Evolutionary conservation across 345 rosid genomes (phyloP).

Genomic region (Eutrema japonicum): DNA sequence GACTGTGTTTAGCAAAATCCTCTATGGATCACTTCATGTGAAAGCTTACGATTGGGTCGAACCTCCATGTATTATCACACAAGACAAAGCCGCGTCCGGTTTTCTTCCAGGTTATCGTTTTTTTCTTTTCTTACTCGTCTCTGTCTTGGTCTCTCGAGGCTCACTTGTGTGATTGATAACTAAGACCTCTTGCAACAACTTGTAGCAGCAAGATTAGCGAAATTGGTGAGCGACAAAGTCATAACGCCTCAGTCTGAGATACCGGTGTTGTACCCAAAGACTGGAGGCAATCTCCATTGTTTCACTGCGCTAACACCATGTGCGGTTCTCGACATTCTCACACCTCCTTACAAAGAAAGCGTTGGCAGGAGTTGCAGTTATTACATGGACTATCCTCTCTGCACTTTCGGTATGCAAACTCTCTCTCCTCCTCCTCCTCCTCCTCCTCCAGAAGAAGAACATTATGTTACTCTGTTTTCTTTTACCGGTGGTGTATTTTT

Average conservation of each 20-base stretch:
- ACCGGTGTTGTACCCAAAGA: constrained; percentile 75
- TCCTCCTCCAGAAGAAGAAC: background rate
- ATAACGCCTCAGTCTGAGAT: constrained; percentile 68
- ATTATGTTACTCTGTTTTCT: background rate
- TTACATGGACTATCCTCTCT: constrained; percentile 77
- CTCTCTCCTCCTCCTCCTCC: background rate
- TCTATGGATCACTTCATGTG: constrained; percentile 90
- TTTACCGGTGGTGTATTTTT: background rate
- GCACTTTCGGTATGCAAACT: constrained; percentile 58
- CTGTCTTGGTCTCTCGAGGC: background rate
- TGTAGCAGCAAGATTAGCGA: constrained; percentile 76
- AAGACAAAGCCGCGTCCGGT: constrained; percentile 53
- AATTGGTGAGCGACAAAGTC: constrained; percentile 63
- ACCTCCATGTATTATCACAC: constrained; percentile 57
- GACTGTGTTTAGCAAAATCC: constrained; percentile 92
- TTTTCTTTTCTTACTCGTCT: constrained; percentile 8
- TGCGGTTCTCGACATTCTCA: constrained; percentile 85
- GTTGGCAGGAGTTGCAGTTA: constrained; percentile 81
- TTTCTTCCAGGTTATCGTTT: constrained; percentile 47
- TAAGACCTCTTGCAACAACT: constrained; percentile 3
- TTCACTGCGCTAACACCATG: constrained; percentile 93
- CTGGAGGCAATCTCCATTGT: constrained; percentile 89
- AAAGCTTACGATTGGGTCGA: constrained; percentile 98
- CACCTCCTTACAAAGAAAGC: constrained; percentile 86
- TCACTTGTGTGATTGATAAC: constrained; percentile 16